Evolutionary conservation across 768 basidiomycete genomes (phyloP).

Genomic region (Serpula lacrymans): DNA sequence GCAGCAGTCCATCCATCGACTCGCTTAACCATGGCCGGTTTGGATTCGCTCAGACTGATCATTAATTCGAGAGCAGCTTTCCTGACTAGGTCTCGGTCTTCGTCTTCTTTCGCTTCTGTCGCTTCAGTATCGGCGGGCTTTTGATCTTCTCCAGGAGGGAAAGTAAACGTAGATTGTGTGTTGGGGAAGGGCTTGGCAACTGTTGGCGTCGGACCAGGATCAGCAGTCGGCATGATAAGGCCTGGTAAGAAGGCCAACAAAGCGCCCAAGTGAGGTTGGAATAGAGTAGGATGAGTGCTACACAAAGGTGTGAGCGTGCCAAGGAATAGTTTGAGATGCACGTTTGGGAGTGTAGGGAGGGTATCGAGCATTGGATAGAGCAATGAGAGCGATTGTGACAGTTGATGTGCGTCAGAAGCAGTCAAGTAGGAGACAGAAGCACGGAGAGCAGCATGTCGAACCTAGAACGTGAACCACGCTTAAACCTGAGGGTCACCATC

Average conservation of each 20-base stretch:
- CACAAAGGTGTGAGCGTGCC: slow-evolving; percentile 69
- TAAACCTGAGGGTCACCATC: slow-evolving; percentile 4
- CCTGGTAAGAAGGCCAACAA: slow-evolving; percentile 69
- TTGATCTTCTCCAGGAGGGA: slow-evolving; percentile 31
- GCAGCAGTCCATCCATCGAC: slow-evolving; percentile 69
- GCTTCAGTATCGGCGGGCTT: slow-evolving; percentile 28
- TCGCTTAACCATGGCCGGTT: slow-evolving; percentile 63
- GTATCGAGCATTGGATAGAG: slow-evolving; percentile 75
- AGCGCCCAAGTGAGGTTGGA: slow-evolving; percentile 64
- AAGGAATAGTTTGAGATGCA: slow-evolving; percentile 62
- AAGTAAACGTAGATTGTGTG: slow-evolving; percentile 34
- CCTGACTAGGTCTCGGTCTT: slow-evolving; percentile 67
- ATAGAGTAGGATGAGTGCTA: slow-evolving; percentile 64
- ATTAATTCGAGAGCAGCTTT: slow-evolving; percentile 80
- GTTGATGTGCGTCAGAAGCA: slow-evolving; percentile 56
- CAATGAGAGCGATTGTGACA: slow-evolving; percentile 56
- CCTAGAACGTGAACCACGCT: slow-evolving; percentile 44
- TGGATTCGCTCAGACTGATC: slow-evolving; percentile 74
- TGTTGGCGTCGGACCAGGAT: slow-evolving; percentile 52
- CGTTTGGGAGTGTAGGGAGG: slow-evolving; percentile 53
- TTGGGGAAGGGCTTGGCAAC: slow-evolving; percentile 43
- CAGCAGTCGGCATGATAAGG: slow-evolving; percentile 63
- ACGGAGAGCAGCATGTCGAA: slow-evolving; percentile 68
- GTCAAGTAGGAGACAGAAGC: slow-evolving; percentile 69
- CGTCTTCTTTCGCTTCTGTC: slow-evolving; percentile 45